Base-by-base conservation (phyloP, 495 filamentous ascomycete species). In the Penicillium desertorum region DNA sequence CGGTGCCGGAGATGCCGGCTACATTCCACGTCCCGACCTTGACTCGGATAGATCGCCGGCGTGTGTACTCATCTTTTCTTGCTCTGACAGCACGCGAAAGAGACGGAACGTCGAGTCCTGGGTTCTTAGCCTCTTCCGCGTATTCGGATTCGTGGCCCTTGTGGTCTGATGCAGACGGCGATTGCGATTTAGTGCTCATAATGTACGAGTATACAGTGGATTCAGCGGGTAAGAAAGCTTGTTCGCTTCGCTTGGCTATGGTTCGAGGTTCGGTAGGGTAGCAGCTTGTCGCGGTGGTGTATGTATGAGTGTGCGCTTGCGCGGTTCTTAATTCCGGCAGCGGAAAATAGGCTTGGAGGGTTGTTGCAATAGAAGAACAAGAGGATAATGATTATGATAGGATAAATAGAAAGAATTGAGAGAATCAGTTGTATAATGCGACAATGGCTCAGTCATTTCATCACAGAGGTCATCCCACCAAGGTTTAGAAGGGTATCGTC, bases 21-120 rank as follows among this genome's bases (percentile, higher is more conserved):
- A 97, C 90, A 72, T 99, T 99, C 95, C 95, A 99, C 2, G 88
- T 86, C 5, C 92, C 94, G 22, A 97, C 77, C 65, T 96, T 97
- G 62, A 98, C 81, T 54, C 83, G 84, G 52, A 96, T 82, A 29
- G 81, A 80, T 53, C 81, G 80, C 30, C 85, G 80, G 12, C 80
- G 81, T 9, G 86, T 87, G 66, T 91, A 99, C 63, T 97, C 92
- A 37, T 83, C 72, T 58, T 85, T 84, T 42, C 94, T 79, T 11
- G 86, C 85, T 66, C 84, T 82, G 17, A 98, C 70, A 3, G 81
- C 82, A 50, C 85, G 79, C 8, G 82, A 78, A 3, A 88, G 71
- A 43, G 79, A 79, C 37, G 62, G 56, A 59, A 78, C 51, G 51
- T 79, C 72, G 19, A 68, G 52, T 6, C 36, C 49, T 12, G 64